Percentiles rank a stretch among this genome's conserved stretches.
phyloP scores from a whole-genome alignment of 2,329 filamentous ascomycete species.

The Hypoxylon sp. region DNA sequence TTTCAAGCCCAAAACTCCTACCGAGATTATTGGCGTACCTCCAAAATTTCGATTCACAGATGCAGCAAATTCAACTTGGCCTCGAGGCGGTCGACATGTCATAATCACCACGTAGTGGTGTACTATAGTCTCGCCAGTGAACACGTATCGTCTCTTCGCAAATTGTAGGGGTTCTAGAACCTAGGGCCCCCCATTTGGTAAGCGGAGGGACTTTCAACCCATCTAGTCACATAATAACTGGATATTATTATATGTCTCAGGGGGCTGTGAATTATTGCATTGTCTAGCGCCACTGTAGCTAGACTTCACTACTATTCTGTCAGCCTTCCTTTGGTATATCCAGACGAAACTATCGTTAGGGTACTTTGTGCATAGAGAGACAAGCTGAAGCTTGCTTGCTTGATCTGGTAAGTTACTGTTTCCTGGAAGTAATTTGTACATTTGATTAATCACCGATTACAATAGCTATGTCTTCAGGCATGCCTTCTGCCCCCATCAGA shows the following conservation, averaged over 20 bases:
- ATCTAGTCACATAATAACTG: not conserved
- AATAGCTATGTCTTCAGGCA: not conserved
- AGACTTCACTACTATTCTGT: conserved; percentile 2
- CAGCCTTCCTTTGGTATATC: not conserved
- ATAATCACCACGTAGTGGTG: conserved; percentile 7
- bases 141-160: not conserved
- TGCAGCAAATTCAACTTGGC: not conserved
- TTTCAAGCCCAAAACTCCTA: conserved; percentile 9
- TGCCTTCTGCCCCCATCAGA: not conserved
- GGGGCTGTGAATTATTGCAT: conserved; percentile 14
- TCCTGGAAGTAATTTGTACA: not conserved
- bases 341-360: not conserved
- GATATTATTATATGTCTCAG: conserved; percentile 1
- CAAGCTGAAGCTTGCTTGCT: not conserved
- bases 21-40: conserved; percentile 9
- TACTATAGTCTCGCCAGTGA: not conserved
- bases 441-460: not conserved
- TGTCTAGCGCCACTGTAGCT: conserved; percentile 1
- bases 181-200: not conserved
- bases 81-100: conserved; percentile 5
- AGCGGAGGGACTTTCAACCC: not conserved
- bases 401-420: not conserved
- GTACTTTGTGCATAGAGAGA: not conserved
- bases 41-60: not conserved
- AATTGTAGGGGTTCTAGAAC: not conserved